These are phyloP conservation scores for Piper betle DNA, from an alignment of 164 flowering plant genomes.

Conservation along the genomic window DNA sequence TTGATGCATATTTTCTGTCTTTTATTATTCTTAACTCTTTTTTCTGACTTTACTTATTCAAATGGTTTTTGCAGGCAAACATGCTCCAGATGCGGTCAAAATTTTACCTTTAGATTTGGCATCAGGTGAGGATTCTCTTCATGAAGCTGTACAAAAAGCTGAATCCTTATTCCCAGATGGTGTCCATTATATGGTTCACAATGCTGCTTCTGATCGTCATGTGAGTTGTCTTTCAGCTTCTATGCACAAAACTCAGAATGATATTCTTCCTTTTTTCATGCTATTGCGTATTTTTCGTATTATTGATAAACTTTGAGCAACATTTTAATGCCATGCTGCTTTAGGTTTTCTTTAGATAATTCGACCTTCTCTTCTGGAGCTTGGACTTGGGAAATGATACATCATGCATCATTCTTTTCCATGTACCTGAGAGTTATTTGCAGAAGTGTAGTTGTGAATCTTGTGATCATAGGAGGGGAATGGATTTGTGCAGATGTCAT, in stretches of 20 bases:
- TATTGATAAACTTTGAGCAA: no score
- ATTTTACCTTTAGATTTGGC: slow-evolving; percentile 78
- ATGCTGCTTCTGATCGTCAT: slow-evolving; percentile 93
- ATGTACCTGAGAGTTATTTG: neutral
- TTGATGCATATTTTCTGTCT: neutral
- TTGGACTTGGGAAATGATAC: neutral
- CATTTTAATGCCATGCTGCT: no score
- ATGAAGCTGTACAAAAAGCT: slow-evolving; percentile 61
- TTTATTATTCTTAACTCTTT: neutral
- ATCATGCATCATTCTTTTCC: neutral
- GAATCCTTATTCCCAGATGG: slow-evolving; percentile 69
- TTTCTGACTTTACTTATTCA: neutral
- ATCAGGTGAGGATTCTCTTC: slow-evolving; percentile 63
- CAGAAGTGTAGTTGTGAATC: neutral
- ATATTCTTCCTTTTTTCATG: neutral
- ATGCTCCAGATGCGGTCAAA: slow-evolving; percentile 69
- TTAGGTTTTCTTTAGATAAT: no score
- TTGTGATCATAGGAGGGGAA: neutral
- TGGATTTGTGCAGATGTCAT: neutral
- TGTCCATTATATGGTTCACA: slow-evolving; percentile 87
- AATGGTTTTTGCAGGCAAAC: slow-evolving; percentile 39
- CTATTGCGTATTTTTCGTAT: neutral
- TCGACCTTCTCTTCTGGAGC: neutral
- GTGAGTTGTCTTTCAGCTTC: slow-evolving; percentile 31
- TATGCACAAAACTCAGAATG: neutral